Conservation (phyloP, 1,284 basidiomycete genomes). For the Fistulina hepatica region DNA sequence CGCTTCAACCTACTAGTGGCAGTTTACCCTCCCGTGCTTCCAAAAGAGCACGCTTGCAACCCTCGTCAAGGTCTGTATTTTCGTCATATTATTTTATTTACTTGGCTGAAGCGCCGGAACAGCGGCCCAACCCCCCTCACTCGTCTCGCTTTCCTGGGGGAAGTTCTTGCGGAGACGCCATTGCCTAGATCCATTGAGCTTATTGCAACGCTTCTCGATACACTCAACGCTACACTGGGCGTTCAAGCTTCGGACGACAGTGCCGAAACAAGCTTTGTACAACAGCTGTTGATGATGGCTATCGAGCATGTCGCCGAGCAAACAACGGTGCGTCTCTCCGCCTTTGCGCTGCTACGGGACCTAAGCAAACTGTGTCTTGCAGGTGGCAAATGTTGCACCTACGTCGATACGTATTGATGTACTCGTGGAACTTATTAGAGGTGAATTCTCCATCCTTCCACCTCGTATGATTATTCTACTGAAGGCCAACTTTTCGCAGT, state of each 20-base stretch:
- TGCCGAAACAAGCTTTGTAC: conserved; percentile 69
- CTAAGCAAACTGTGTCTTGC: conserved; percentile 20
- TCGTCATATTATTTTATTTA: no score
- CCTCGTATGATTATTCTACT: no score
- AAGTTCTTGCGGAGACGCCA: conserved; percentile 54
- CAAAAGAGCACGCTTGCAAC: no score
- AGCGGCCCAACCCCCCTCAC: no score
- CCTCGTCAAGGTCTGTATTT: no score
- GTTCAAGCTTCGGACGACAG: conserved; percentile 40
- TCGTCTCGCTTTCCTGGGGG: conserved; percentile 52
- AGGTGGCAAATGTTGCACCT: conserved; percentile 35
- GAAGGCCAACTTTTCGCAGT: conserved; percentile 31
- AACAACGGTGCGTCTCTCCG: conserved; percentile 36
- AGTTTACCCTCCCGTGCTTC: no score
- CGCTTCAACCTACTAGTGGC: no score
- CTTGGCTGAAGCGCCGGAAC: no score
- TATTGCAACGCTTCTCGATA: conserved; percentile 65
- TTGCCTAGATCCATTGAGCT: conserved; percentile 64
- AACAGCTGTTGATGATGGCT: conserved; percentile 78
- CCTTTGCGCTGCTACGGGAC: neutral
- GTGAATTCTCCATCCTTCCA: conserved; percentile 33
- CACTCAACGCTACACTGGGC: conserved; percentile 59
- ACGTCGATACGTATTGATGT: conserved; percentile 63
- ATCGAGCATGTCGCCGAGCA: conserved; percentile 61
- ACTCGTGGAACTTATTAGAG: conserved; percentile 77